Percentiles rank a stretch among this genome's conserved stretches.
phyloP scores from a whole-genome alignment of 345 rosid genomes.

The thale cress (Arabidopsis thaliana) region DNA sequence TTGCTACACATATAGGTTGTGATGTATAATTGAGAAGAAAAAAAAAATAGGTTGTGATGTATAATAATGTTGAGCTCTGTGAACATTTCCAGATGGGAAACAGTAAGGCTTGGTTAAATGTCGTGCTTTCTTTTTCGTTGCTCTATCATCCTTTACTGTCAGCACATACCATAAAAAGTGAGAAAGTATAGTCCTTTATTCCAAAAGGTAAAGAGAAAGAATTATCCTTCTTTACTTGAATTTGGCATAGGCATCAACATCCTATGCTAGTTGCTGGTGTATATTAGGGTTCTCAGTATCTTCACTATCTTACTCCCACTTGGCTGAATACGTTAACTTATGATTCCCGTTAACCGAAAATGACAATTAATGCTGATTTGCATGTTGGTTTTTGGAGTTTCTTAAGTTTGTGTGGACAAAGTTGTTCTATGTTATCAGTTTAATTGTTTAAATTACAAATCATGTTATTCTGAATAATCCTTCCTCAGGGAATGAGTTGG shows the following conservation, averaged over 20 bases:
- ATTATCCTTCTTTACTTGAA: not conserved
- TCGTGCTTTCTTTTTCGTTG: not conserved
- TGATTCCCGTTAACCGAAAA: not conserved
- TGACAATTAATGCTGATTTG: not conserved
- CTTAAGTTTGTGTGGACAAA: not conserved
- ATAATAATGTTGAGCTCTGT: not conserved
- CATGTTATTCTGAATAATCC: not conserved
- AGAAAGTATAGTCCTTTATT: conserved; percentile 19
- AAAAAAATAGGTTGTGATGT: too few species aligned
- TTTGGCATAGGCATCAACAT: conserved; percentile 30
- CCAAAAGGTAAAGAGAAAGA: not conserved
- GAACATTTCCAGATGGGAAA: not conserved
- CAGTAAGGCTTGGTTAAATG: not conserved
- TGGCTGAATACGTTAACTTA: not conserved
- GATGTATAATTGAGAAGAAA: too few species aligned
- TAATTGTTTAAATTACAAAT: not conserved
- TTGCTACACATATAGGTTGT: too few species aligned
- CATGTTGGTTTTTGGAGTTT: not conserved
- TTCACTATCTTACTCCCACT: not conserved
- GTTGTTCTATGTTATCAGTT: not conserved
- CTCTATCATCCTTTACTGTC: not conserved
- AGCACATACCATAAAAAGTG: conserved; percentile 8
- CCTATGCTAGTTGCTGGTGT: conserved; percentile 10
- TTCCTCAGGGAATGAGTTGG: conserved; percentile 16
- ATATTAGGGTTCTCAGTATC: not conserved